Evolutionary conservation across 2,329 filamentous ascomycete species (phyloP).

Genomic region (Aspergillus unguis): DNA sequence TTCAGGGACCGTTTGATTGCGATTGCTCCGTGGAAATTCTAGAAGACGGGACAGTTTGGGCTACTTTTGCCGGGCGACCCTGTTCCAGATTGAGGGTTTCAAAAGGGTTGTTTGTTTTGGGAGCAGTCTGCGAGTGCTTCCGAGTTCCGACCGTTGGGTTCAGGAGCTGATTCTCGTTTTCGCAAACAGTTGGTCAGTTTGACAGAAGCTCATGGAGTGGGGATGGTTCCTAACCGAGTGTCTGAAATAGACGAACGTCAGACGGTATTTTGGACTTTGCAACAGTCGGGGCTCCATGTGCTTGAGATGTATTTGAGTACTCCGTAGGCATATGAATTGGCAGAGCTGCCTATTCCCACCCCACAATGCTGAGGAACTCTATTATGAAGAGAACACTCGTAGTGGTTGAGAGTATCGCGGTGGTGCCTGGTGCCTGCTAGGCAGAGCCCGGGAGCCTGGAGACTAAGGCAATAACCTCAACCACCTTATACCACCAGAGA

Average conservation of each 20-base stretch:
- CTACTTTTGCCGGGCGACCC: background rate
- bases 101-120: background rate
- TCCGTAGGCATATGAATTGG: no score
- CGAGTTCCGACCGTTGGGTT: background rate
- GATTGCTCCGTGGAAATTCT: constrained; percentile 3
- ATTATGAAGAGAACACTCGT: no score
- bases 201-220: no score
- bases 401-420: background rate
- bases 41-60: constrained; percentile 3
- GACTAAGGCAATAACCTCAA: constrained; percentile 1
- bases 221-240: no score
- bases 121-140: background rate
- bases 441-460: constrained; percentile 8
- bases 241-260: no score
- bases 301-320: no score
- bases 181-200: no score
- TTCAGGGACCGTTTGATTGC: constrained; percentile 8
- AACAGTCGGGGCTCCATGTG: no score
- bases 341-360: no score
- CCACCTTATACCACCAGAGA: background rate
- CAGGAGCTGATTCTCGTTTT: background rate
- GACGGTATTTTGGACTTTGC: no score
- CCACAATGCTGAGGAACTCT: no score
- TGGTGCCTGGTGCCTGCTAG: constrained; percentile 1
- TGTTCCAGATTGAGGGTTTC: background rate